Base-by-base conservation (phyloP, 192 early-diverging fungal genomes). In the Backusella mclennaniae region DNA sequence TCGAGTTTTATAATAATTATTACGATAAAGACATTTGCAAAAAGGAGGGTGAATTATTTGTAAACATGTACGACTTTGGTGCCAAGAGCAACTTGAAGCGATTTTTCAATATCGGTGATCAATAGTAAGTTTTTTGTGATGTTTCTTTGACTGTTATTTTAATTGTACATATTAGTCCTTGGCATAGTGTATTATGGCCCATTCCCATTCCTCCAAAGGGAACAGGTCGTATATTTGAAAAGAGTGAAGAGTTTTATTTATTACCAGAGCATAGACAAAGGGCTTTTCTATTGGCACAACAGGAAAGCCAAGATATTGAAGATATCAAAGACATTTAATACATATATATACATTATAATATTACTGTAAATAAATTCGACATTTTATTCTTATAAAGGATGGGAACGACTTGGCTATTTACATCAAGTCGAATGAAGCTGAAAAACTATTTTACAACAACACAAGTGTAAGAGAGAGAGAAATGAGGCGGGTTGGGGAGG, bases 1-100 rank as follows among this genome's bases (percentile, higher is more conserved):
- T 90, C n/a, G 89, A 90, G 36, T 88, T 88, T 63, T 88, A 88
- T 81, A 88, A 90, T 42, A 90, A 90, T 67, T 44, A 81, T 19
- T 88, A 88, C 31, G 87, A 87, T 52, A 88, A 79, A 77, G 78
- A 77, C 35, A 41, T 86, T 29, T 79, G 82, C 46, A 87, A 84
- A 75, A 78, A 66, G 66, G 80, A 85, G 68, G 87, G 87, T 31
- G 89, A 90, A 73, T 71, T 77, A 23, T 85, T 79, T 69, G 70
- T 81, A 9, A 85, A 83, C 42, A 80, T 81, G 73, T 89, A 86
- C 74, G 73, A 86, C 56, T 82, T 86, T 69, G 88, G 88, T 1
- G 19, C 76, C 12, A 52, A 77, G 29, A 79, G 78, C 19, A 89
- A 89, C 44, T 73, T 87, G 3, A 52, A 66, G 41, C 78, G 84